These are phyloP conservation scores for Schwanniomyces polymorphus DNA, from an alignment of 805 yeast genomes.

Conservation along the genomic window DNA sequence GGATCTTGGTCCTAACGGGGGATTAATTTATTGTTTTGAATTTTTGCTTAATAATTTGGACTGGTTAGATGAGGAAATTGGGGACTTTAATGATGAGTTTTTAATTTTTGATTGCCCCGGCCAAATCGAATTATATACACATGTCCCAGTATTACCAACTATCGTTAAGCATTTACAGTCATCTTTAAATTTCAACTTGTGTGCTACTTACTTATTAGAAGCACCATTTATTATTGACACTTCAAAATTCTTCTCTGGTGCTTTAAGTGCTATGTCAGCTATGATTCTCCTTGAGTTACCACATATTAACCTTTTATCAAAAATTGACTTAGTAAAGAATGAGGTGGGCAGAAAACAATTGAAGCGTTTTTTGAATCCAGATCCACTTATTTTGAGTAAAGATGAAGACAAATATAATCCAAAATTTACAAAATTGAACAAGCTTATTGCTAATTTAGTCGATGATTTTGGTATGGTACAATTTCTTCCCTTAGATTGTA, in stretches of 20 bases:
- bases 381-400: conserved; percentile 70
- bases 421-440: conserved; percentile 69
- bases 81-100: conserved; percentile 93
- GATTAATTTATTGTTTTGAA: conserved; percentile 81
- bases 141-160: conserved; percentile 88
- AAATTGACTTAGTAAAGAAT: conserved; percentile 81
- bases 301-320: conserved; percentile 86
- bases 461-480: conserved; percentile 99
- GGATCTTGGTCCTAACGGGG: conserved; percentile 85
- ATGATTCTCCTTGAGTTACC: conserved; percentile 95
- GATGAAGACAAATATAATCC: conserved; percentile 50
- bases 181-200: conserved; percentile 77
- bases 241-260: conserved; percentile 93
- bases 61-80: conserved; percentile 97
- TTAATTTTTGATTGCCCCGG: conserved; percentile 96
- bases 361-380: conserved; percentile 87
- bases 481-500: conserved; percentile 81
- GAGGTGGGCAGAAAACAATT: conserved; percentile 73
- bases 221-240: conserved; percentile 92
- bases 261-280: conserved; percentile 95
- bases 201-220: conserved; percentile 90
- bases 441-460: conserved; percentile 82
- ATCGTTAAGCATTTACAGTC: conserved; percentile 82
- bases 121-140: conserved; percentile 92
- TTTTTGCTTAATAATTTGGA: conserved; percentile 85